These are phyloP conservation scores for Digitaria exilis DNA, from an alignment of 202 grass and related monocot species.

Conservation along the genomic window DNA sequence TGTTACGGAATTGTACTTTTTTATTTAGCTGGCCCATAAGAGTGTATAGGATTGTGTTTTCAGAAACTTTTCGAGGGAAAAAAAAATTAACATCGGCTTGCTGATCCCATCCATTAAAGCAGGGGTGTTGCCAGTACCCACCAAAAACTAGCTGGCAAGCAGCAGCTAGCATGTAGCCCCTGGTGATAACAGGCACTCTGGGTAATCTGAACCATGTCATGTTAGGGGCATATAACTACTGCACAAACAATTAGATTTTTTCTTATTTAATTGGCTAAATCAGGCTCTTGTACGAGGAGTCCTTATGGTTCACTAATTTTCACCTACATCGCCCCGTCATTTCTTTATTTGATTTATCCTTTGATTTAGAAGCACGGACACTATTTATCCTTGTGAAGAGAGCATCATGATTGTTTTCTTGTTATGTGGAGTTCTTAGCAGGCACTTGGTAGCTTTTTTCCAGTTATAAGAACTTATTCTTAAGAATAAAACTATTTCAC, in stretches of 20 bases:
- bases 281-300: background rate
- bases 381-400: background rate
- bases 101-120: background rate
- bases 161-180: background rate
- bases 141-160: background rate
- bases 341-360: background rate
- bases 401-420: background rate
- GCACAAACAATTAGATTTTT: background rate
- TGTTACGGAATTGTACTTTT: background rate
- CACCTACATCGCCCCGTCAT: background rate
- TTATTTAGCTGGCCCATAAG: background rate
- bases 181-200: background rate
- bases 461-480: constrained; percentile 10
- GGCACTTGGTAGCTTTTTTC: background rate
- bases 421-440: background rate
- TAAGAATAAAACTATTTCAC: background rate
- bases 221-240: background rate
- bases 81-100: background rate
- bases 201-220: background rate
- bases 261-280: background rate
- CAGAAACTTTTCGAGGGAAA: background rate
- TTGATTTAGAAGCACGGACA: background rate
- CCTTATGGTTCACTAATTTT: background rate
- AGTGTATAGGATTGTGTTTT: background rate
- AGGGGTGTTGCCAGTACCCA: background rate